Base-by-base conservation (phyloP, 805 yeast species). In the Candida pseudoglaebosa region DNA sequence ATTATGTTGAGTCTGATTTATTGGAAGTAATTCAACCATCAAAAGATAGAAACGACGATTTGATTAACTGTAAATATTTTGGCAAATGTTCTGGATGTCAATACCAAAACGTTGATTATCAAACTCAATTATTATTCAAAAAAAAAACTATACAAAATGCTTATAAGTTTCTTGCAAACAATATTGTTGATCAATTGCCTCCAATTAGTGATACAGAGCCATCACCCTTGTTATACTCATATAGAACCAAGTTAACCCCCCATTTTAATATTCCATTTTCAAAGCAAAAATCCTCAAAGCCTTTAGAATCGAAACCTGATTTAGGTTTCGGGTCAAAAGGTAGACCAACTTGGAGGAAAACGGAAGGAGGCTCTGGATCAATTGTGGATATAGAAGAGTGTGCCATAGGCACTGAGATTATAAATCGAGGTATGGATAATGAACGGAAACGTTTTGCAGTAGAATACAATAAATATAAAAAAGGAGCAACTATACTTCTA, bases 1-100 rank as follows among this genome's bases (percentile, higher is more conserved):
- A 62, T 29, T 83, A 78, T 57, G 84, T 78, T 36, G 95, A 86
- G 52, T 70, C 84, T 8, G 97, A 91, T 55, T 62, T 90, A 37
- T 54, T 86, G 15, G 60, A 70, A 28, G 74, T 87, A 4, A 50
- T 65, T 2, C 43, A 45, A 8, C 36, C 38, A 39, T 62, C 44
- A 50, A 67, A 45, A 3, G 56, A 48, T 33, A 63, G 77, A 53
- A 70, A 86, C 43, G 82, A 84, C 49, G 56, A 66, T 4, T 70
- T 84, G 37, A 78, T 83, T 40, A 74, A 74, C 47, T 88, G 96
- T 64, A 72, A 77, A 46, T 93, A 93, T 64, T 93, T 91, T 64
- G 95, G 95, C 10, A 78, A 78, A 46, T 90, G 97, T 59, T 86
- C 95, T 1, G 98, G 98, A 3, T 90, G 98, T 59, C 98, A 93